Evolutionary conservation across 768 basidiomycete genomes (phyloP).

Genomic region (Xerocomus spinulosus): DNA sequence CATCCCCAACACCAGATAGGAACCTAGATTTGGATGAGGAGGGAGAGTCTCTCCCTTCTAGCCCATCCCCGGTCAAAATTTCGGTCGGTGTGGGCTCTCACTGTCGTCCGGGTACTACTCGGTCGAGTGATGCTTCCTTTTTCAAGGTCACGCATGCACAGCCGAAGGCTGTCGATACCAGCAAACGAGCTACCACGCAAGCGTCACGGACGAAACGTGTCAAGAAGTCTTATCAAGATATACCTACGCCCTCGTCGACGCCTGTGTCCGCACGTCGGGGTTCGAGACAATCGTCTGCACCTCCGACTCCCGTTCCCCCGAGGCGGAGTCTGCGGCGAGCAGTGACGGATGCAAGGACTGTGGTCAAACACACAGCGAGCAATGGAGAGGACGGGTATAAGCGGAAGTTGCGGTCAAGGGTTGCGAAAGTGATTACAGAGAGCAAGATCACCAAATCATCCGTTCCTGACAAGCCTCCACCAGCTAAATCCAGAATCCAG

Average conservation of each 20-base stretch:
- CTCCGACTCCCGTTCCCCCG: constrained; percentile 16
- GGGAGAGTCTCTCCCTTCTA: constrained; percentile 17
- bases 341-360: constrained; percentile 14
- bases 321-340: constrained; percentile 28
- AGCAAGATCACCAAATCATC: constrained; percentile 4
- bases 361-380: constrained; percentile 5
- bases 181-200: not conserved
- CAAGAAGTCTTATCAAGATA: constrained; percentile 16
- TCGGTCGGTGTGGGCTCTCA: constrained; percentile 6
- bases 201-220: constrained; percentile 13
- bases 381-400: constrained; percentile 6
- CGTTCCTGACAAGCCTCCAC: constrained; percentile 9
- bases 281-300: constrained; percentile 10
- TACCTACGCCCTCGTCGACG: constrained; percentile 27
- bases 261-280: constrained; percentile 5
- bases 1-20: constrained; percentile 1
- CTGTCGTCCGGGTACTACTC: constrained; percentile 1
- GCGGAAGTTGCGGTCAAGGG: constrained; percentile 17
- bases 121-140: not conserved
- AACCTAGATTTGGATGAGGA: constrained; percentile 9
- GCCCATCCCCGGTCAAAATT: constrained; percentile 30
- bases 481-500: constrained; percentile 9
- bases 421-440: constrained; percentile 4
- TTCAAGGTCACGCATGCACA: constrained; percentile 13
- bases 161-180: constrained; percentile 7